phyloP scores from a whole-genome alignment of 2,329 filamentous ascomycete species.

The Aspergillus brunneoviolaceus region DNA sequence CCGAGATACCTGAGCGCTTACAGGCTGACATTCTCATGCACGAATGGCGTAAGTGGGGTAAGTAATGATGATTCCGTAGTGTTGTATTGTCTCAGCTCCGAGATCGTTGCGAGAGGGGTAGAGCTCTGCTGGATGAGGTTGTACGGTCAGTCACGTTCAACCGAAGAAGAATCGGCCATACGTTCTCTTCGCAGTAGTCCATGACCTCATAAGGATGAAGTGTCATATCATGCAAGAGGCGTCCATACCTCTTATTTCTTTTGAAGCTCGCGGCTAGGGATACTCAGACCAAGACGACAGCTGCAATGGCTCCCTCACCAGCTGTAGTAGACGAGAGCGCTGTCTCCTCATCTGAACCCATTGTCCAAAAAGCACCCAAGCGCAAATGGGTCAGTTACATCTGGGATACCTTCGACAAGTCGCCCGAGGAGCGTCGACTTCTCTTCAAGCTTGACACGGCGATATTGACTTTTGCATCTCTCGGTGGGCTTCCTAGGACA shows the following conservation, averaged over 20 bases:
- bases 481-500: too few species aligned
- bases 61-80: neutral
- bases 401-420: constrained; percentile 56
- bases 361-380: constrained; percentile 30
- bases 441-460: constrained; percentile 41
- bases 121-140: too few species aligned
- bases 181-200: neutral
- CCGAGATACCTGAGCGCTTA: neutral
- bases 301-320: constrained; percentile 19
- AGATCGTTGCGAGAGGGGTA: neutral
- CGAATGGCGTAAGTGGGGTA: neutral
- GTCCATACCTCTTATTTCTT: neutral
- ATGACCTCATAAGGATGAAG: neutral
- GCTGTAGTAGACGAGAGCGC: constrained; percentile 15
- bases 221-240: neutral
- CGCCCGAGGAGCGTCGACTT: constrained; percentile 49
- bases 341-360: constrained; percentile 3
- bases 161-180: too few species aligned
- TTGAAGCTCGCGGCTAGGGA: neutral
- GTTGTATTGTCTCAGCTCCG: neutral
- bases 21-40: neutral
- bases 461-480: too few species aligned
- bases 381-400: constrained; percentile 51
- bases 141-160: too few species aligned
- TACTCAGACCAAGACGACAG: neutral